phyloP scores from a whole-genome alignment of 345 rosid genomes.

The Boechera retrofracta region DNA sequence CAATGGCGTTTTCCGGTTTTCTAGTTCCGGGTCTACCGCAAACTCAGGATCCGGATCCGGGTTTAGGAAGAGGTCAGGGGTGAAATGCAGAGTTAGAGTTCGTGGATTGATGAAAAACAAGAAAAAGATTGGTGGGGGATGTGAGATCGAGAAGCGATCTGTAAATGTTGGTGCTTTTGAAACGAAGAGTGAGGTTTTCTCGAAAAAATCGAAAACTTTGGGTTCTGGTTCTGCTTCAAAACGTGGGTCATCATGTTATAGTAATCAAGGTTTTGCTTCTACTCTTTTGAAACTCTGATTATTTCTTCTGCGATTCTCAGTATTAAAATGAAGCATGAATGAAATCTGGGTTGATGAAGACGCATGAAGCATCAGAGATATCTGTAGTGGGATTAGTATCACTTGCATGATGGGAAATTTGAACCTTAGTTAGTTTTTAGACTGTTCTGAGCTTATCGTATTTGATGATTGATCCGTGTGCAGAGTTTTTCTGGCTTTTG shows the following conservation, averaged over 20 bases:
- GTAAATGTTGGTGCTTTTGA: slow-evolving; percentile 42
- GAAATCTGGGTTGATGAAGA: too few relatives aligned
- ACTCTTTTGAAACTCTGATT: slow-evolving; percentile 5
- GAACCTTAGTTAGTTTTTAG: neutral
- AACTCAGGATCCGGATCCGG: slow-evolving; percentile 38
- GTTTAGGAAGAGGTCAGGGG: slow-evolving; percentile 42
- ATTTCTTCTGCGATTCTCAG: neutral
- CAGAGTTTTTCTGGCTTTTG: neutral
- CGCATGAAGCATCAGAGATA: neutral
- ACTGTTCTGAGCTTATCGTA: neutral
- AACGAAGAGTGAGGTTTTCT: slow-evolving; percentile 51
- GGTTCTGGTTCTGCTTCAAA: slow-evolving; percentile 43
- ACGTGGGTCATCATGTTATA: slow-evolving; percentile 46
- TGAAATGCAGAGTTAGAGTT: slow-evolving; percentile 40
- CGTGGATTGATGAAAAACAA: slow-evolving; percentile 32
- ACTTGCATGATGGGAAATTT: slow-evolving; percentile 17
- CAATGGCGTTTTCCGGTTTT: slow-evolving; percentile 71
- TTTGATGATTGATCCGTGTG: neutral
- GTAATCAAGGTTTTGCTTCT: slow-evolving; percentile 53
- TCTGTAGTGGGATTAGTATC: neutral
- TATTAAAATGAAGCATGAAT: too few relatives aligned
- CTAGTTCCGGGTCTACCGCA: slow-evolving; percentile 58
- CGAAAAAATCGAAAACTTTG: slow-evolving; percentile 68
- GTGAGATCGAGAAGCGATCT: slow-evolving; percentile 47
- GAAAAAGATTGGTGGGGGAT: slow-evolving; percentile 25